These are phyloP conservation scores for Exophiala aquamarina DNA, from an alignment of 2,329 filamentous ascomycete genomes.

Conservation along the genomic window DNA sequence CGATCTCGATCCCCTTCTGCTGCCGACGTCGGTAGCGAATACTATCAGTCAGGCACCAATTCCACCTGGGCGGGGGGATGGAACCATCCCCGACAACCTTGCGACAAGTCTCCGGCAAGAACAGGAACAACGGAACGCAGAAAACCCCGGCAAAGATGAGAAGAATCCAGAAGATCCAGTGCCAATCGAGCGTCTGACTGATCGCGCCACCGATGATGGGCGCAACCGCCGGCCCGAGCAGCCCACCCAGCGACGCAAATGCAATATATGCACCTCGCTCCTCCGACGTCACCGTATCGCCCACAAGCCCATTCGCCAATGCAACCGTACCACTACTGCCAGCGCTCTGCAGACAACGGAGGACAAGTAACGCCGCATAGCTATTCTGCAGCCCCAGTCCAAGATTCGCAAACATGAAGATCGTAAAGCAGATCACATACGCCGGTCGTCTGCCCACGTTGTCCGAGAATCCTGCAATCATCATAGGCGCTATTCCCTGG, in stretches of 20 bases:
- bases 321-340: conserved; percentile 44
- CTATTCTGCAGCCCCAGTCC: conserved; percentile 40
- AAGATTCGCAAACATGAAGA: conserved; percentile 45
- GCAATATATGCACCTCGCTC: conserved; percentile 47
- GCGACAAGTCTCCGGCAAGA: conserved; percentile 40
- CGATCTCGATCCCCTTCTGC: not conserved
- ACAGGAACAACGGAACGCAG: conserved; percentile 26
- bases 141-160: conserved; percentile 44
- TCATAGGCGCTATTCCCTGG: conserved; percentile 54
- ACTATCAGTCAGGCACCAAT: conserved; percentile 31
- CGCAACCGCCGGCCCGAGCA: conserved; percentile 48
- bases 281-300: conserved; percentile 41
- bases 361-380: conserved; percentile 37
- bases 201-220: conserved; percentile 54
- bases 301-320: conserved; percentile 40
- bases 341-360: conserved; percentile 46
- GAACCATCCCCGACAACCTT: conserved; percentile 40
- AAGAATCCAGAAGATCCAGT: conserved; percentile 56
- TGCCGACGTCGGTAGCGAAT: conserved; percentile 8
- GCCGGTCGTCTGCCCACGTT: conserved; percentile 50
- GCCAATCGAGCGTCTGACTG: conserved; percentile 50
- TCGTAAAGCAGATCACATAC: conserved; percentile 46
- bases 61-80: conserved; percentile 35
- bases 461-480: conserved; percentile 52
- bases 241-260: conserved; percentile 29